phyloP scores from a whole-genome alignment of 2,329 filamentous ascomycete genomes.

The Acrocalymma vagum region DNA sequence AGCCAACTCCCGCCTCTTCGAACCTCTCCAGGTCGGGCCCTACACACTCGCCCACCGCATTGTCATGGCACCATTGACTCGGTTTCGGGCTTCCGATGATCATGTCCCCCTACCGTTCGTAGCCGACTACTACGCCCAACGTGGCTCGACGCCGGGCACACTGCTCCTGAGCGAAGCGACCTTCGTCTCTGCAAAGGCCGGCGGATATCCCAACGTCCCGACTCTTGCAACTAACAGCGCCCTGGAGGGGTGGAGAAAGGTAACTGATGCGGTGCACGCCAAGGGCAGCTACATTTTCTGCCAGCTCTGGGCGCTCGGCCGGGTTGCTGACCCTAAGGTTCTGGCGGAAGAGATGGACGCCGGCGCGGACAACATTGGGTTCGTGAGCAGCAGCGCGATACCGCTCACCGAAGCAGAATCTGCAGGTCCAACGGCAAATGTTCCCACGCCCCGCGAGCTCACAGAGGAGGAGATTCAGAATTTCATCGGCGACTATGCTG shows the following conservation, averaged over 20 bases:
- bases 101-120: conserved; percentile 52
- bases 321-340: conserved; percentile 53
- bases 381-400: conserved; percentile 39
- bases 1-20: conserved; percentile 35
- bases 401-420: conserved; percentile 51
- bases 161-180: conserved; percentile 67
- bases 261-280: conserved; percentile 69
- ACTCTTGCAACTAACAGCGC: conserved; percentile 61
- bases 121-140: conserved; percentile 62
- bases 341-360: conserved; percentile 40
- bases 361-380: conserved; percentile 40
- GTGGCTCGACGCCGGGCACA: conserved; percentile 60
- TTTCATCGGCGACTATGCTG: conserved; percentile 46
- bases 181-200: conserved; percentile 56
- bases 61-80: conserved; percentile 42
- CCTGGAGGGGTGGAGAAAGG: conserved; percentile 64
- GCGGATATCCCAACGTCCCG: conserved; percentile 60
- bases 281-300: conserved; percentile 67
- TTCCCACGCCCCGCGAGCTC: conserved; percentile 25
- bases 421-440: conserved; percentile 31
- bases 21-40: conserved; percentile 36
- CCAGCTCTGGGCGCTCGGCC: conserved; percentile 69
- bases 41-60: conserved; percentile 37
- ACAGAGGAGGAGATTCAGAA: conserved; percentile 47
- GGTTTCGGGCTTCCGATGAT: conserved; percentile 54